Conservation (phyloP, 1,284 basidiomycete species). For the Cystobasidium slooffiae region DNA sequence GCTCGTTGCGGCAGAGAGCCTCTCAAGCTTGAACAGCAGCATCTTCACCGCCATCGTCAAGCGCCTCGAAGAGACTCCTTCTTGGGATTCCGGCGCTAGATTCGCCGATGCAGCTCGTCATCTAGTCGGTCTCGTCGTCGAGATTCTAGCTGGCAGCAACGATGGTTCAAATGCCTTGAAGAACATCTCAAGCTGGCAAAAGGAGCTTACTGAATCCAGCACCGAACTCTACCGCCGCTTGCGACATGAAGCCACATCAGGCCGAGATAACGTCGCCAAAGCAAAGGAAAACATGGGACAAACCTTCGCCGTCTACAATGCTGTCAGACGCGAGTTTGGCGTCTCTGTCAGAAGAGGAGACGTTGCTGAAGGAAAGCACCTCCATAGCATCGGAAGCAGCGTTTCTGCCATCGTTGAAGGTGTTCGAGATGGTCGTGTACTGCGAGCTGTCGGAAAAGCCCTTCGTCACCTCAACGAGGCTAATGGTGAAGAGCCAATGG, state of each 20-base stretch:
- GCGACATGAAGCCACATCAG: conserved; percentile 56
- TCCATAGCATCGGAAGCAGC: conserved; percentile 30
- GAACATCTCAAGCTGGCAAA: conserved; percentile 64
- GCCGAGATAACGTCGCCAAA: conserved; percentile 24
- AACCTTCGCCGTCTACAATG: conserved; percentile 34
- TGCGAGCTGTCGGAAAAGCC: conserved; percentile 30
- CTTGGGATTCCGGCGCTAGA: conserved; percentile 59
- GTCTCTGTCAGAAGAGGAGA: conserved; percentile 34
- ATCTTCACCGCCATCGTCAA: conserved; percentile 54
- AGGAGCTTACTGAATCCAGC: conserved; percentile 61
- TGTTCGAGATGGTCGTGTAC: conserved; percentile 26
- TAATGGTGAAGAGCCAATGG: neutral
- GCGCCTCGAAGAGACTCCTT: conserved; percentile 61
- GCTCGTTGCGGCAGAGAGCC: conserved; percentile 54
- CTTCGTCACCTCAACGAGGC: conserved; percentile 12
- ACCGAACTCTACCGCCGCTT: conserved; percentile 62
- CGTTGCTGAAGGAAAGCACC: conserved; percentile 37
- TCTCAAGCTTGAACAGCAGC: conserved; percentile 30
- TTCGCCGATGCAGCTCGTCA: conserved; percentile 60
- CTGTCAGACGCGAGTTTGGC: conserved; percentile 33
- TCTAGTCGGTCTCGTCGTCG: conserved; percentile 64
- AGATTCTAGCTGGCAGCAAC: conserved; percentile 52
- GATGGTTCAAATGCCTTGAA: conserved; percentile 56
- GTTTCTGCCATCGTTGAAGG: conserved; percentile 36
- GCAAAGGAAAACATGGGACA: conserved; percentile 36